phyloP scores from a whole-genome alignment of 768 basidiomycete genomes.

The Rhodotorula taiwanensis region DNA sequence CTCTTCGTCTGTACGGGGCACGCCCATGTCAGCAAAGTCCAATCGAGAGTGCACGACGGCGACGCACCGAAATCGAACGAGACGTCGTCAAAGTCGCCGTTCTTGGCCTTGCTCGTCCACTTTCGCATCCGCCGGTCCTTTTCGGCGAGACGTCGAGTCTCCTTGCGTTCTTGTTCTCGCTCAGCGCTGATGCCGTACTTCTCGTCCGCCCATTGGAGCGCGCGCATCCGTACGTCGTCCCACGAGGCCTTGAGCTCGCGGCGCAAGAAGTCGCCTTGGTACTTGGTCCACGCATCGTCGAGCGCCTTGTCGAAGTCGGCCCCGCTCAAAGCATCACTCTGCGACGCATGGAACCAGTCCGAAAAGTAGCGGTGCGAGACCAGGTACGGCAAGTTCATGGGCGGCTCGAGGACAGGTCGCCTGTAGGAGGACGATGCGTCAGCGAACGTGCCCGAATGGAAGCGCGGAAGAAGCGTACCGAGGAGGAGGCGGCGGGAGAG shows the following conservation, averaged over 20 bases:
- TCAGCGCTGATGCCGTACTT: conserved; percentile 31
- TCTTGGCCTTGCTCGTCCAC: conserved; percentile 23
- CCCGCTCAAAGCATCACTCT: conserved; percentile 7
- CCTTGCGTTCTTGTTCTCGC: conserved; percentile 8
- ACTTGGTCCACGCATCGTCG: conserved; percentile 36
- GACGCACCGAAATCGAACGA: conserved; percentile 27
- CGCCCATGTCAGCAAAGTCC: background rate
- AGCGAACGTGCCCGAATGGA: background rate
- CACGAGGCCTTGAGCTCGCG: conserved; percentile 17
- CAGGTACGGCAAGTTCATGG: conserved; percentile 25
- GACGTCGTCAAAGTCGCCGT: conserved; percentile 32
- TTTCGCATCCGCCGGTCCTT: conserved; percentile 17
- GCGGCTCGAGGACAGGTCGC: conserved; percentile 17
- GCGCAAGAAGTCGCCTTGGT: conserved; percentile 15
- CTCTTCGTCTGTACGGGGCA: conserved; percentile 14
- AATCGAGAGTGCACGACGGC: background rate
- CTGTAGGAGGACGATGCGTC: background rate
- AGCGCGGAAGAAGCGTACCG: background rate
- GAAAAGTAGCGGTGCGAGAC: conserved; percentile 34
- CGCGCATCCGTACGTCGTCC: conserved; percentile 3
- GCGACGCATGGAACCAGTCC: conserved; percentile 26
- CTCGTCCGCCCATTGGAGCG: conserved; percentile 36
- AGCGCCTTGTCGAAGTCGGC: conserved; percentile 20
- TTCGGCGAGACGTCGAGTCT: conserved; percentile 9
- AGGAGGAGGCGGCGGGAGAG: conserved; percentile 1